Evolutionary conservation across 176 grass and related monocot species (phyloP).

Genomic region (Thalia dealbata): DNA sequence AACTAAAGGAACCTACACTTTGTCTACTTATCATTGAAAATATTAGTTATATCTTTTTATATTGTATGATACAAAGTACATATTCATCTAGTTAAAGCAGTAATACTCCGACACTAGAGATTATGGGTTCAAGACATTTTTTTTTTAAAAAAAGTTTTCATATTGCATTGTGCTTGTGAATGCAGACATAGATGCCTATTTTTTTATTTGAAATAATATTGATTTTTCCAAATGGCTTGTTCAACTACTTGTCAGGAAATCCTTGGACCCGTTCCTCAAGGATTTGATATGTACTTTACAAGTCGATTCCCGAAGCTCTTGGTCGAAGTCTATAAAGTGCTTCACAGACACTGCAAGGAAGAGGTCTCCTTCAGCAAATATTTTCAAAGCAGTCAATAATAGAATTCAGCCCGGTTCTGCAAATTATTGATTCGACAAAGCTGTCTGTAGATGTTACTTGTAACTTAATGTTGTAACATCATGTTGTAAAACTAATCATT

Average conservation of each 20-base stretch:
- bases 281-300: slow-evolving; percentile 71
- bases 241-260: slow-evolving; percentile 36
- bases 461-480: not conserved
- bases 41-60: too few species aligned
- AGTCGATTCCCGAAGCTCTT: slow-evolving; percentile 74
- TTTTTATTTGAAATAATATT: too few species aligned
- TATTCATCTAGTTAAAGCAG: too few species aligned
- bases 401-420: not conserved
- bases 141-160: too few species aligned
- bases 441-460: not conserved
- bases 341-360: slow-evolving; percentile 49
- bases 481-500: not conserved
- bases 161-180: not conserved
- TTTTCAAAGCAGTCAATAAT: slow-evolving; percentile 33
- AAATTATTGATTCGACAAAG: not conserved
- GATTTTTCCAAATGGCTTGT: not conserved
- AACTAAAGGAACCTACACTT: too few species aligned
- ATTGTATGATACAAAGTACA: too few species aligned
- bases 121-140: too few species aligned
- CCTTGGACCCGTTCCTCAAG: slow-evolving; percentile 69
- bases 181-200: too few species aligned
- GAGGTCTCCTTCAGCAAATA: slow-evolving; percentile 82
- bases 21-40: too few species aligned
- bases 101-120: too few species aligned
- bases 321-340: slow-evolving; percentile 79